phyloP scores from a whole-genome alignment of 208 protist species.

The Wallacemonas sp. region DNA sequence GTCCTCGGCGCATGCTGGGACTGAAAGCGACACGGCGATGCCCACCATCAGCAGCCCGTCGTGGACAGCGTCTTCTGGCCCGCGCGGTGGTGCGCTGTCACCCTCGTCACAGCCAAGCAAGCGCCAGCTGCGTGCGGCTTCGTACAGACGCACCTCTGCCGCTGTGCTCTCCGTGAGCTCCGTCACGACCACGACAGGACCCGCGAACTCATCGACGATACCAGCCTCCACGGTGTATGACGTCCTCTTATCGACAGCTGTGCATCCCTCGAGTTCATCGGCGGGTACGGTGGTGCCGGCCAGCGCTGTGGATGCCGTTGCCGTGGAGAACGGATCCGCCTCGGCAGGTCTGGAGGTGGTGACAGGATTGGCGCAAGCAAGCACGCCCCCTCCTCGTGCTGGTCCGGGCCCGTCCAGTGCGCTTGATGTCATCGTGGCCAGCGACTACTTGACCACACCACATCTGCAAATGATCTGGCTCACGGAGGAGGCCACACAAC shows the following conservation, averaged over 20 bases:
- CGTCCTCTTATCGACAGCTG: conserved; percentile 1
- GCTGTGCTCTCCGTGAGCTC: conserved; percentile 4
- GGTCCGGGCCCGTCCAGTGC: no score
- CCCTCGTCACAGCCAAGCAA: not conserved
- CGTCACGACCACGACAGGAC: not conserved
- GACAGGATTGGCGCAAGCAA: no score
- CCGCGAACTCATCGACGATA: not conserved
- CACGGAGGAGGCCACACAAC: not conserved
- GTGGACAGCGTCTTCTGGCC: conserved; percentile 3
- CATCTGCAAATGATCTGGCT: conserved; percentile 12
- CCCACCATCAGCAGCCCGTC: conserved; percentile 9
- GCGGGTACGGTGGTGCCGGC: not conserved
- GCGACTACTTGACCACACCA: conserved; percentile 9
- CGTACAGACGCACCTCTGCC: not conserved
- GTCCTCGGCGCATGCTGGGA: no score
- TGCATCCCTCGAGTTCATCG: not conserved
- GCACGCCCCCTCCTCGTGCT: no score
- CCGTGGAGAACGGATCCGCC: not conserved
- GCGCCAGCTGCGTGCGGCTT: not conserved
- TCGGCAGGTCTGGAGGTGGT: no score
- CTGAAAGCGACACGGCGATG: not conserved
- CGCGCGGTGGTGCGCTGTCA: not conserved
- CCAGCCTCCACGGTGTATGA: not conserved
- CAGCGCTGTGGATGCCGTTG: not conserved
- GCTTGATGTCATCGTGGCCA: conserved; percentile 11